A percentile compares a stretch with the other conserved stretches of the same genome.
Conservation (phyloP, 257 asterid species). For the Solanum pimpinellifolium region DNA sequence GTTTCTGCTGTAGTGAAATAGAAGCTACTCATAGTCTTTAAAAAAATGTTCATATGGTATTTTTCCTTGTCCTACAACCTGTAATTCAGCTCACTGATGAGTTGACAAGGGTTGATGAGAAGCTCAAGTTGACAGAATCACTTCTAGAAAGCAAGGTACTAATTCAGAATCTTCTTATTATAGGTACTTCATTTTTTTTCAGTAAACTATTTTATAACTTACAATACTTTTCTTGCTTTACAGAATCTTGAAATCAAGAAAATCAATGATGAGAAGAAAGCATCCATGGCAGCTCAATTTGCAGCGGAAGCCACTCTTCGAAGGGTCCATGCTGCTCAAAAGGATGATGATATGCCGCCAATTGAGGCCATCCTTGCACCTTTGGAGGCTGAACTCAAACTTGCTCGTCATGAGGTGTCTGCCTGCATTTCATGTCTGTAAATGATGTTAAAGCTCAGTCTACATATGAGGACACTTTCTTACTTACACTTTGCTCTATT, state of each 20-base stretch:
- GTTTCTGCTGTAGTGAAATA: background rate
- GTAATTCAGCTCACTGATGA: constrained; percentile 65
- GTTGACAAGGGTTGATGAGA: constrained; percentile 71
- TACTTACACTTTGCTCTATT: background rate
- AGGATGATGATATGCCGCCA: constrained; percentile 98
- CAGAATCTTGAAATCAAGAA: constrained; percentile 98
- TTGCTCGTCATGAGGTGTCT: constrained; percentile 87
- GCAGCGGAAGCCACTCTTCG: constrained; percentile 99
- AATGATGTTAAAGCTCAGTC: background rate
- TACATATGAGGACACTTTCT: background rate
- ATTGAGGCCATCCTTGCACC: constrained; percentile 97
- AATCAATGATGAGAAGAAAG: constrained; percentile 92
- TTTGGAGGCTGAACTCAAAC: constrained; percentile 91
- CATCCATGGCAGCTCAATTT: constrained; percentile 98
- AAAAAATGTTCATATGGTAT: background rate
- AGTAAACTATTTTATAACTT: constrained; percentile 1
- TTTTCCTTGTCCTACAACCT: background rate
- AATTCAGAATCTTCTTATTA: background rate
- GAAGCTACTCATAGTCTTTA: background rate
- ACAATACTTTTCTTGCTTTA: background rate
- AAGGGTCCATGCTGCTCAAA: constrained; percentile 90
- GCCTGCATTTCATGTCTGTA: background rate
- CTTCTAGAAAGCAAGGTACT: constrained; percentile 83
- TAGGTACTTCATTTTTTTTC: background rate
- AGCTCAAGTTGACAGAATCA: constrained; percentile 82